Evolutionary conservation across 164 flowering plant genomes (phyloP), one percentile per base, ranked within the genome.

Genomic region (Berberis thunbergii): DNA sequence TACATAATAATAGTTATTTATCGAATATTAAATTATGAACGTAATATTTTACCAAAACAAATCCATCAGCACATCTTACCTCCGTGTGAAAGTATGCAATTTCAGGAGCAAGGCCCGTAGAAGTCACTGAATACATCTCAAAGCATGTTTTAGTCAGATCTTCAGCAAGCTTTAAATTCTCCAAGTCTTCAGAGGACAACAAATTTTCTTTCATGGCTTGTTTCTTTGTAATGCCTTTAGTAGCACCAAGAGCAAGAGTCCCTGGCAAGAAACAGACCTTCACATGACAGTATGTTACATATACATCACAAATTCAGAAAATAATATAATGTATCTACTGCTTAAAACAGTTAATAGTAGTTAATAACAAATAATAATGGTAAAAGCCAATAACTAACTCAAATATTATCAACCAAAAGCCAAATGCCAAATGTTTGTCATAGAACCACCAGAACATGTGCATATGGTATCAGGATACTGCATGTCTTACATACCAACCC

Each of bases 81-180:
- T 86, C 83, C 45, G 77, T 66, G 62, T 84, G 86, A 73, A 94
- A 91, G 78, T 94, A 87, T 58, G 87, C 90, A 65, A 91, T 91
- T 86, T 94, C 99, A 53, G 99, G 96, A 73, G 99, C 89, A 74
- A 94, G 89, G 68, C 99, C 99, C 54, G 99, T 91, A 45, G 99
- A 76, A 49, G 99, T 94, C 67, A 85, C 94, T 42, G 87, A 68
- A 74, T 94, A 91, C 90, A 87, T 89, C 78, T 87, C 87, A 73
- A 81, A 79, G 74, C 99, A 94, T 65, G 99, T 91, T 70, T 87
- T 84, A 6, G 87, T 84, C 67, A 91, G 73, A 73, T 94, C 96
- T 78, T 94, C 97, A 56, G 99, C 97, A 60, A 94, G 96, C 74
- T 85, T 85, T 78, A 94, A 71, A 70, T 89, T 94, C 70, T 94